These are phyloP conservation scores for Dothistroma pini DNA, from an alignment of 2,329 filamentous ascomycete genomes.

Conservation along the genomic window DNA sequence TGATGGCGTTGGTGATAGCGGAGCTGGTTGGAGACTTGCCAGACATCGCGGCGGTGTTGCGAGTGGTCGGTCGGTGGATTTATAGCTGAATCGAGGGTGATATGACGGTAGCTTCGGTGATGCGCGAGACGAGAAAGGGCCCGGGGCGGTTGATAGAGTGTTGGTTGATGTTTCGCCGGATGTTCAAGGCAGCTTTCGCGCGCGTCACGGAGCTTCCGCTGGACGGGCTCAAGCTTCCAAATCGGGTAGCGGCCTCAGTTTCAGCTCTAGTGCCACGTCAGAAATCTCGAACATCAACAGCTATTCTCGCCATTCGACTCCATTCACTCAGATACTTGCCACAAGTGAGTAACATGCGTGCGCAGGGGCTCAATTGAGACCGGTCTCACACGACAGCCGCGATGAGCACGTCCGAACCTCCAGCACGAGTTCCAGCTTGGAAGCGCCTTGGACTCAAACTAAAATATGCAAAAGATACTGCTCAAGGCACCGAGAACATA, in stretches of 20 bases:
- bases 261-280: too few species aligned
- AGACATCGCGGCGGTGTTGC: slow-evolving; percentile 29
- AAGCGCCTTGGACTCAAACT: slow-evolving; percentile 59
- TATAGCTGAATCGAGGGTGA: background rate
- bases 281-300: background rate
- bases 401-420: slow-evolving; percentile 7
- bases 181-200: background rate
- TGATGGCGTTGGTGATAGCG: slow-evolving; percentile 4
- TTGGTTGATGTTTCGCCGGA: background rate
- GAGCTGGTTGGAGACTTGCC: slow-evolving; percentile 21
- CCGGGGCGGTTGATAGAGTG: background rate
- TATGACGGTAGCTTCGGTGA: background rate
- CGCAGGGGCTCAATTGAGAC: background rate
- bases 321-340: background rate
- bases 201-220: background rate
- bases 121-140: background rate
- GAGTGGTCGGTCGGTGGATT: background rate
- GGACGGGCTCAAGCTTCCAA: background rate
- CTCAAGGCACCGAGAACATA: slow-evolving; percentile 12
- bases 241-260: background rate
- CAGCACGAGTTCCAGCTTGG: slow-evolving; percentile 52
- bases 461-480: slow-evolving; percentile 48
- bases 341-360: background rate
- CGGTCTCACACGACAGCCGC: background rate
- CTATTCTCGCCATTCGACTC: background rate